These are phyloP conservation scores for Neonothopanus nambi DNA, from an alignment of 1,284 basidiomycete species.

Conservation along the genomic window DNA sequence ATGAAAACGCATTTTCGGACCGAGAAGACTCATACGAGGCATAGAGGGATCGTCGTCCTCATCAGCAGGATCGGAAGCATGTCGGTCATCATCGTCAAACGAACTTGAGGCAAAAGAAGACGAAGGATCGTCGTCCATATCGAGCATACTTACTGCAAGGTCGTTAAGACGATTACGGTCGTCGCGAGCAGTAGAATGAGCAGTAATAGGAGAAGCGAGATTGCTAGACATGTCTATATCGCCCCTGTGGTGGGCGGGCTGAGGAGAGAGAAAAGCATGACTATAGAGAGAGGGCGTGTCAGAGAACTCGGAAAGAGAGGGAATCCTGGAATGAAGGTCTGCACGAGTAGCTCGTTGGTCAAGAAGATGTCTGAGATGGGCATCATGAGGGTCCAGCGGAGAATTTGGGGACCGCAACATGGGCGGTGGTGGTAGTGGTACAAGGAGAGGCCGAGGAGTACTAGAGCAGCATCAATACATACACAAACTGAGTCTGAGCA, in stretches of 20 bases:
- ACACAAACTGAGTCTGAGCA: neutral
- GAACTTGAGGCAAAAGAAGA: conserved; percentile 40
- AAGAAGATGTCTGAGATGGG: conserved; percentile 50
- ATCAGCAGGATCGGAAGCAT: conserved; percentile 25
- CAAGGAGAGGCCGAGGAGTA: neutral
- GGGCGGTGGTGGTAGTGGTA: conserved; percentile 19
- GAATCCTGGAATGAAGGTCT: conserved; percentile 47
- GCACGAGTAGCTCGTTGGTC: conserved; percentile 56
- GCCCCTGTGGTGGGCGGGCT: conserved; percentile 27
- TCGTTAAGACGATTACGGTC: conserved; percentile 46
- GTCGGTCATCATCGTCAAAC: conserved; percentile 17
- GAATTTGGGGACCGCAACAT: conserved; percentile 36
- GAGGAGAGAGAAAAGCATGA: conserved; percentile 55
- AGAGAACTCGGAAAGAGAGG: conserved; percentile 54
- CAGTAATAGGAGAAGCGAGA: conserved; percentile 15
- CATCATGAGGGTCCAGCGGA: conserved; percentile 39
- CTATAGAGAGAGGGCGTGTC: conserved; percentile 73
- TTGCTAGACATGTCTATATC: conserved; percentile 24
- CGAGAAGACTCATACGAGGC: conserved; percentile 64
- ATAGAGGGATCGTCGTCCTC: conserved; percentile 38
- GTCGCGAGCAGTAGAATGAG: conserved; percentile 8
- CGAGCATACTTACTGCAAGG: conserved; percentile 52
- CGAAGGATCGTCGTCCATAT: conserved; percentile 59
- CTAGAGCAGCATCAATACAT: no score
- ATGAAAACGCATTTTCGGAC: conserved; percentile 79